These are phyloP conservation scores for Chlorokybus atmophyticus DNA, from an alignment of 139 green algal species.

Conservation along the genomic window DNA sequence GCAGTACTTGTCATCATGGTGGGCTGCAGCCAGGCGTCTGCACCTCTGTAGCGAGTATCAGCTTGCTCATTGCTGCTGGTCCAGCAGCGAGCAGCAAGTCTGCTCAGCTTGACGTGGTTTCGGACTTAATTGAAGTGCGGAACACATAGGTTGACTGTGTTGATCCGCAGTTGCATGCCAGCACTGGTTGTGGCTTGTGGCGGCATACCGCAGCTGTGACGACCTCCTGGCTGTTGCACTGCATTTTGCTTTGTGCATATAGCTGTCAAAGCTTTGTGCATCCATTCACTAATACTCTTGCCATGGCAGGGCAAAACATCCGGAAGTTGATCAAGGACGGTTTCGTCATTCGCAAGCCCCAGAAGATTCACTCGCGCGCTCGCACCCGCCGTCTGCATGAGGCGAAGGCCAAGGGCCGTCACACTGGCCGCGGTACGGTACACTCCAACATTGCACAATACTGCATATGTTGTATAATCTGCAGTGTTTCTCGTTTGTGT, in stretches of 20 bases:
- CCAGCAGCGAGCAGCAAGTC: too few relatives aligned
- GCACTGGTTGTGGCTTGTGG: background rate
- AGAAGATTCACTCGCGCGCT: conserved; percentile 88
- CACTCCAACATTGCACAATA: too few relatives aligned
- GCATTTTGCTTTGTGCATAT: background rate
- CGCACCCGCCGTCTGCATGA: conserved; percentile 63
- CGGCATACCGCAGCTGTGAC: background rate
- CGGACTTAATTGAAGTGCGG: too few relatives aligned
- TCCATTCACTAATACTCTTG: too few relatives aligned
- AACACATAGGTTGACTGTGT: background rate
- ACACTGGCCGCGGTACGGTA: conserved; percentile 91
- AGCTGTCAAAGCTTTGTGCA: too few relatives aligned
- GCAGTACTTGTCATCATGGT: too few relatives aligned
- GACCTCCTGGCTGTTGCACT: background rate
- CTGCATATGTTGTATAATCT: too few relatives aligned
- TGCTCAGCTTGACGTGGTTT: too few relatives aligned
- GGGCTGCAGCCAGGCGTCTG: too few relatives aligned
- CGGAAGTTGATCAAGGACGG: conserved; percentile 98
- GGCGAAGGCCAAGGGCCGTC: conserved; percentile 93
- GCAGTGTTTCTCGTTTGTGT: too few relatives aligned
- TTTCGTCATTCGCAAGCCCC: conserved; percentile 94
- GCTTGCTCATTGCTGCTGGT: too few relatives aligned
- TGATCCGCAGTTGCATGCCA: background rate
- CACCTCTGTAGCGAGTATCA: too few relatives aligned
- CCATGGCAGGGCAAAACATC: conserved; percentile 87